Percentiles rank a stretch among this genome's conserved stretches.
Conservation (phyloP, 163 green algal genomes). For the Botryococcus braunii region DNA sequence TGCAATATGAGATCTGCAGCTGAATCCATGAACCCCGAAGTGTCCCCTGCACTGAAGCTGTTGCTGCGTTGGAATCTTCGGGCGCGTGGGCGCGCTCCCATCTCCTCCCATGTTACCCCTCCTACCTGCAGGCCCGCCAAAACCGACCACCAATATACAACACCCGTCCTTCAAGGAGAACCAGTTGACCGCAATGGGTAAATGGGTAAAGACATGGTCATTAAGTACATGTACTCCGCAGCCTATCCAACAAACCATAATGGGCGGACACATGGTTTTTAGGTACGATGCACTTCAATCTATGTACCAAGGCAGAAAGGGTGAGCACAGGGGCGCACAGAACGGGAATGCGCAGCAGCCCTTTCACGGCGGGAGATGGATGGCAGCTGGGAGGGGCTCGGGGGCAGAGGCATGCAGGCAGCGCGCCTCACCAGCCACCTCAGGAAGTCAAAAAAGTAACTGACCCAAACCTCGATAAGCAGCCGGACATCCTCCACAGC, state of each 20-base stretch:
- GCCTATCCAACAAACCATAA: too few species aligned
- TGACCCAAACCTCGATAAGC: constrained; percentile 34
- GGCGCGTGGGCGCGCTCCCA: constrained; percentile 2
- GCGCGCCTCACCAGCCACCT: constrained; percentile 18
- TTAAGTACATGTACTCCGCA: too few species aligned
- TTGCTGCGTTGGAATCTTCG: constrained; percentile 15
- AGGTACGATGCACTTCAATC: background rate
- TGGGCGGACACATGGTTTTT: background rate
- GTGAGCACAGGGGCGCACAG: background rate
- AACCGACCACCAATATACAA: too few species aligned
- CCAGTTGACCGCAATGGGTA: too few species aligned
- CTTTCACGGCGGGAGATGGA: too few species aligned
- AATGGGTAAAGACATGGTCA: too few species aligned
- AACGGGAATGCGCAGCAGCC: background rate
- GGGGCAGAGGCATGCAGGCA: constrained; percentile 27
- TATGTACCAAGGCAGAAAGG: background rate
- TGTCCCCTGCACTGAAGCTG: constrained; percentile 24
- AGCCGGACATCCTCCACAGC: constrained; percentile 48
- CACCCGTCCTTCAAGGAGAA: too few species aligned
- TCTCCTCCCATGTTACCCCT: constrained; percentile 7
- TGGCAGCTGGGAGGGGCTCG: too few species aligned
- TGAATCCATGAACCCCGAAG: constrained; percentile 26
- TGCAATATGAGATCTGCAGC: constrained; percentile 50
- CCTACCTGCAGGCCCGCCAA: background rate
- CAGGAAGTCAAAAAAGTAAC: constrained; percentile 27